Base-by-base conservation (phyloP, 176 grass and related monocot species). In the Secale cereale region DNA sequence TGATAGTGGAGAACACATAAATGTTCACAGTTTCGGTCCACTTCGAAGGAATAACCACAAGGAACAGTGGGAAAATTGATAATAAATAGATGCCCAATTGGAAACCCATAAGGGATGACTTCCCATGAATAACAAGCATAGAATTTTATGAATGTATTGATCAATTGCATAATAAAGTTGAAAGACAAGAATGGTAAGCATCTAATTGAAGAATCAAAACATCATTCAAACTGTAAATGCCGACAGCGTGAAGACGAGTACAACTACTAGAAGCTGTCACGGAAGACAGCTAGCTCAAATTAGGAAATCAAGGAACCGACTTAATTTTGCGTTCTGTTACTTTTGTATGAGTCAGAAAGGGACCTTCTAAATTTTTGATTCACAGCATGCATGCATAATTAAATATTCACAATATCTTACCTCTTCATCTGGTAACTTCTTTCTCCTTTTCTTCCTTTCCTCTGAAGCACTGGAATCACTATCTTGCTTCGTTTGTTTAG, bases 401-500 rank as follows among this genome's bases (percentile, higher is more conserved):
- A 57, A 22, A 57, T 57, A 22, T 57, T 12, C 59, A 78, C 20
- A 33, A 56, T 62, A 75, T 74, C 29, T 72, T 81, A 92, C 91
- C 83, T 81, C 61, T 85, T 61, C 39, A 45, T 39, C 52, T 71
- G 77, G 41, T 35, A 81, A 52, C 54, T 87, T 89, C 81, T 80
- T 83, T 60, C 82, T 68, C 26, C 26, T 85, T 85, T 85, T 88
- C 11, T 40, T 67, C 68, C 43, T 83, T 66, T 60, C 22, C 57
- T 76, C 72, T 45, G 78, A 76, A 65, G 54, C 32, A 78, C 77
- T 76, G 29, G 15, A 78, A 70, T 84, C 78, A 73, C 48, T 23
- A 89, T 72, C 45, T 67, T 71, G 64, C 10, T 78, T 88, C 73
- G 22, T 65, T 81, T 59, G 35, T 81, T 91, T 79, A 63, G 61